Evolutionary conservation across 306 rosid species (phyloP).

Genomic region (Alnus rubra): DNA sequence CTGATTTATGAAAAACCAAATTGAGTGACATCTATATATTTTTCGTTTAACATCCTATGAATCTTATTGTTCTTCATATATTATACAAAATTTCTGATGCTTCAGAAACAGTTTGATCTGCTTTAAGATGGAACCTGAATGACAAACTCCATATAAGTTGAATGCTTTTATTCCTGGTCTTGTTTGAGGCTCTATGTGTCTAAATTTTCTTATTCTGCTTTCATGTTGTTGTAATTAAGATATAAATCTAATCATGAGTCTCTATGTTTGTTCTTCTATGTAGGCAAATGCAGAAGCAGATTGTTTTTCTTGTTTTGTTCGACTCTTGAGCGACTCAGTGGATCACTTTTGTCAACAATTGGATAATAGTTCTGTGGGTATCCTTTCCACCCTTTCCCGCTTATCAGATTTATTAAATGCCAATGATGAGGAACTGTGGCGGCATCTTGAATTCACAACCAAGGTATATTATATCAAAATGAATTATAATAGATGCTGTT

Average conservation of each 20-base stretch:
- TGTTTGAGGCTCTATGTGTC: background rate
- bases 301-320: constrained; percentile 79
- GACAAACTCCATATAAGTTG: background rate
- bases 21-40: background rate
- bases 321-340: constrained; percentile 69
- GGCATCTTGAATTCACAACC: constrained; percentile 70
- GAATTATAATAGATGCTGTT: background rate
- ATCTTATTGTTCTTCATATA: background rate
- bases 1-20: background rate
- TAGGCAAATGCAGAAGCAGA: constrained; percentile 85
- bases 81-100: background rate
- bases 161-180: background rate
- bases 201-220: background rate
- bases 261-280: constrained; percentile 18
- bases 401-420: constrained; percentile 60
- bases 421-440: constrained; percentile 74
- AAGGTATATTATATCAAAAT: constrained; percentile 43
- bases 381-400: constrained; percentile 71
- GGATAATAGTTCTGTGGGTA: constrained; percentile 74
- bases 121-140: background rate
- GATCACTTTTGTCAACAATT: constrained; percentile 85
- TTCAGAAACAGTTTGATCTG: background rate
- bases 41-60: background rate
- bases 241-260: background rate
- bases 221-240: background rate